Conservation (phyloP, 2,329 filamentous ascomycete genomes). For the Teratosphaeria pseudoeucalypti region DNA sequence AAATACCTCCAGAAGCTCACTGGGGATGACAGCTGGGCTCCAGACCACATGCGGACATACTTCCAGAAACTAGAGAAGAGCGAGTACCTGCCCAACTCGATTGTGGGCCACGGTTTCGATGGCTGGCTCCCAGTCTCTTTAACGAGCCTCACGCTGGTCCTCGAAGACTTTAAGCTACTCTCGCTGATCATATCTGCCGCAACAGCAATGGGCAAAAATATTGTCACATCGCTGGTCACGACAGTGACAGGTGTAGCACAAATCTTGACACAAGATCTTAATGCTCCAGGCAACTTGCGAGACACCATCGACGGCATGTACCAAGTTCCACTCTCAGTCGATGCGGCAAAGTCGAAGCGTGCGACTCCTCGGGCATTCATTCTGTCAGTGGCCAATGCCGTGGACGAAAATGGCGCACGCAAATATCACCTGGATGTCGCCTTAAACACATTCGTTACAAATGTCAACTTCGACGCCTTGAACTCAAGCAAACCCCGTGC, state of each 20-base stretch:
- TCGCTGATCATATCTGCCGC: conserved; percentile 30
- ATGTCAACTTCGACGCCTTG: conserved; percentile 51
- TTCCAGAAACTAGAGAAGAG: conserved; percentile 43
- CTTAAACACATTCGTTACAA: conserved; percentile 55
- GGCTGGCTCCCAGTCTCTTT: conserved; percentile 42
- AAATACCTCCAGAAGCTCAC: conserved; percentile 48
- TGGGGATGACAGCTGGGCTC: conserved; percentile 49
- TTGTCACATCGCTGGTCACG: background rate
- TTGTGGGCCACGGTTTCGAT: conserved; percentile 44
- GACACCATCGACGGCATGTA: background rate
- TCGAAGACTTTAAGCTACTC: conserved; percentile 42
- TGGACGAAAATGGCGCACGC: conserved; percentile 41
- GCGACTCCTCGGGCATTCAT: conserved; percentile 33
- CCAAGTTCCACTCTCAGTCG: background rate
- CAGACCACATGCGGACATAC: conserved; percentile 49
- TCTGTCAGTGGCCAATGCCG: conserved; percentile 29
- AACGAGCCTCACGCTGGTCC: conserved; percentile 40
- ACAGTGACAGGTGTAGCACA: background rate
- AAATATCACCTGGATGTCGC: conserved; percentile 48
- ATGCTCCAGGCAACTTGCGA: background rate
- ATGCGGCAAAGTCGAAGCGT: background rate
- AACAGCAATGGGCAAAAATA: conserved; percentile 1
- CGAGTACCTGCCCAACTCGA: conserved; percentile 32
- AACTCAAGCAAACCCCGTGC: conserved; percentile 42
- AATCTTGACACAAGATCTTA: background rate